Evolutionary conservation across 179 eudicot species (phyloP).

Genomic region (Spergularia azorica): DNA sequence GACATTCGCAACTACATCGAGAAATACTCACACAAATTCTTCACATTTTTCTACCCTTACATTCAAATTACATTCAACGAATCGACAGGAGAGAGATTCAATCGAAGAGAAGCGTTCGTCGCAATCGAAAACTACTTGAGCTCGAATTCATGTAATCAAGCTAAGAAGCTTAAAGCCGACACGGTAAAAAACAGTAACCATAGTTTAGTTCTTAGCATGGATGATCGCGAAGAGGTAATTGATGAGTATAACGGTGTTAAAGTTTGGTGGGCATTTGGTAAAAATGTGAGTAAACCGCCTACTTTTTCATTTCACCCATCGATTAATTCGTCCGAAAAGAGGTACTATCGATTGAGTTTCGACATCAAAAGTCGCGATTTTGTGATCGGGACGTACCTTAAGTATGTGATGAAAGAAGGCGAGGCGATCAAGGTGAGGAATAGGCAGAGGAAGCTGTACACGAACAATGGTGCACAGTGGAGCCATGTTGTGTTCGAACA

Average conservation of each 20-base stretch:
- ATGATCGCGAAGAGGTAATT: constrained; percentile 4
- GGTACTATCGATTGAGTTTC: background rate
- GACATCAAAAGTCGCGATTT: background rate
- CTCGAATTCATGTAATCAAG: constrained; percentile 9
- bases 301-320: no score
- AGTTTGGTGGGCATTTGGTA: constrained; percentile 11
- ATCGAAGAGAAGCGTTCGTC: constrained; percentile 15
- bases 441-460: background rate
- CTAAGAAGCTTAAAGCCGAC: constrained; percentile 18
- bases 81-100: background rate
- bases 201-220: background rate
- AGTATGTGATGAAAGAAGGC: constrained; percentile 18
- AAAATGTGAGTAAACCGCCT: no score
- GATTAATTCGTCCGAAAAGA: no score
- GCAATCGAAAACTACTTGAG: constrained; percentile 15
- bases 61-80: constrained; percentile 17
- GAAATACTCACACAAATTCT: background rate
- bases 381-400: background rate
- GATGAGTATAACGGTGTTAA: constrained; percentile 10
- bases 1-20: constrained; percentile 8
- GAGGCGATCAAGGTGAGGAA: background rate
- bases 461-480: constrained; percentile 13
- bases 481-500: constrained; percentile 35
- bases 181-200: background rate
- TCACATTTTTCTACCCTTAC: constrained; percentile 13